phyloP scores from a whole-genome alignment of 1,139 yeast species.

The Saccharomyces hybrid region DNA sequence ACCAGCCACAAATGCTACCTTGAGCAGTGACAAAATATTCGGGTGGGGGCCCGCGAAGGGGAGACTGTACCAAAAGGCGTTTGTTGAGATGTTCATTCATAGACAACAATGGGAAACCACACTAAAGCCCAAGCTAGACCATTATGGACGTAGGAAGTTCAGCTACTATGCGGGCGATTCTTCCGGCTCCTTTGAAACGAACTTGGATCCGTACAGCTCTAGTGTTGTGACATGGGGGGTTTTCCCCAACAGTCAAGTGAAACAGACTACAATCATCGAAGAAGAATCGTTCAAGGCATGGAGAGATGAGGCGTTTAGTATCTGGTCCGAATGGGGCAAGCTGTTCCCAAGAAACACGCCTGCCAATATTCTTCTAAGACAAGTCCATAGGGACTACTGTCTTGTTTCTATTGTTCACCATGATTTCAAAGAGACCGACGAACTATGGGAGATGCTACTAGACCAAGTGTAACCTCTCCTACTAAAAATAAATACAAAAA shows the following conservation, averaged over 20 bases:
- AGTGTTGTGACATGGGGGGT: conserved; percentile 97
- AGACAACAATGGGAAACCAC: conserved; percentile 57
- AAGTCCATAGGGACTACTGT: conserved; percentile 55
- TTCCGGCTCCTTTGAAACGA: conserved; percentile 51
- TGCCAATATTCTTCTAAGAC: conserved; percentile 53
- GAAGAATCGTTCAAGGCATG: conserved; percentile 85
- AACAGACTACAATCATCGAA: conserved; percentile 84
- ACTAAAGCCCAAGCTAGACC: conserved; percentile 47
- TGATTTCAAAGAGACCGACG: conserved; percentile 67
- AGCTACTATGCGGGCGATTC: conserved; percentile 65
- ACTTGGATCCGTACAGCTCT: conserved; percentile 46
- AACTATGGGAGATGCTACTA: conserved; percentile 62
- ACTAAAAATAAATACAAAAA: not conserved
- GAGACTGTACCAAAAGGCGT: conserved; percentile 84
- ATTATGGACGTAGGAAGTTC: conserved; percentile 33
- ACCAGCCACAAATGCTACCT: conserved; percentile 79
- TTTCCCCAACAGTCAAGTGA: conserved; percentile 77
- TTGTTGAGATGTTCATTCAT: conserved; percentile 79
- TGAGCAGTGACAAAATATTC: conserved; percentile 74
- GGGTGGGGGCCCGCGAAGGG: conserved; percentile 98
- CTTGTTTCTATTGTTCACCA: conserved; percentile 83
- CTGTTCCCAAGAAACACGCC: conserved; percentile 46
- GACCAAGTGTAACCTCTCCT: conserved; percentile 9
- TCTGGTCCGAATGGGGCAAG: conserved; percentile 90
- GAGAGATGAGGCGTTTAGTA: conserved; percentile 88